phyloP scores from a whole-genome alignment of 1,139 yeast species.

The Pichia sp. region DNA sequence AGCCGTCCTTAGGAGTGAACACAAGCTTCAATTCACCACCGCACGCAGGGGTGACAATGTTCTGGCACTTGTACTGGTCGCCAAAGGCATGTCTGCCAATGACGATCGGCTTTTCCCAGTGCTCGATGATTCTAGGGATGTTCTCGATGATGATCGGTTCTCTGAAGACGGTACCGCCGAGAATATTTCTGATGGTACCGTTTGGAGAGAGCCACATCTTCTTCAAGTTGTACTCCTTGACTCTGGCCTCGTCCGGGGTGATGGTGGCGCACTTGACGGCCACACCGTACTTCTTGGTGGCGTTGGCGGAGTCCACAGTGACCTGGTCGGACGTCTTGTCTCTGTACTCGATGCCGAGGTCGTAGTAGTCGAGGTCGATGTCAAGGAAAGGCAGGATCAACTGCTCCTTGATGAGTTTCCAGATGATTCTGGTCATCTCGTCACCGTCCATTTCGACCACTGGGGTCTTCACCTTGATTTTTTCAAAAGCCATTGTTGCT shows the following conservation, averaged over 20 bases:
- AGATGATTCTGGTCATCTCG: conserved; percentile 82
- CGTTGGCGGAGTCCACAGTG: conserved; percentile 72
- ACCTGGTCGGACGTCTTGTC: conserved; percentile 71
- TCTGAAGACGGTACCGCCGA: conserved; percentile 81
- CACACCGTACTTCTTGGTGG: conserved; percentile 71
- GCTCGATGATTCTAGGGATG: conserved; percentile 71
- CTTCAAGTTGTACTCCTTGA: conserved; percentile 66
- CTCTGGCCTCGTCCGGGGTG: conserved; percentile 82
- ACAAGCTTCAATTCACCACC: conserved; percentile 71
- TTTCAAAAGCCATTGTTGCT: conserved; percentile 34
- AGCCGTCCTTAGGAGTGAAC: conserved; percentile 62
- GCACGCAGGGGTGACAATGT: conserved; percentile 61
- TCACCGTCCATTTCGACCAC: conserved; percentile 83
- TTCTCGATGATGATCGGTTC: conserved; percentile 71
- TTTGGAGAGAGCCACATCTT: conserved; percentile 87
- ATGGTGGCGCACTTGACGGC: conserved; percentile 85
- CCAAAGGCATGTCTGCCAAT: conserved; percentile 87
- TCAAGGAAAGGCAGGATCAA: conserved; percentile 68
- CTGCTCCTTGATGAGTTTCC: conserved; percentile 70
- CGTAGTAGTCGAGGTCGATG: conserved; percentile 71
- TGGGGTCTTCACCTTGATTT: conserved; percentile 66
- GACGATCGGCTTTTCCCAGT: conserved; percentile 78
- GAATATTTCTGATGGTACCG: conserved; percentile 77
- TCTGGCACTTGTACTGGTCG: conserved; percentile 81
- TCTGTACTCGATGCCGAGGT: conserved; percentile 65